Percentiles rank a stretch among this genome's conserved stretches.
phyloP scores from a whole-genome alignment of 345 rosid species.

The Linum tenue region DNA sequence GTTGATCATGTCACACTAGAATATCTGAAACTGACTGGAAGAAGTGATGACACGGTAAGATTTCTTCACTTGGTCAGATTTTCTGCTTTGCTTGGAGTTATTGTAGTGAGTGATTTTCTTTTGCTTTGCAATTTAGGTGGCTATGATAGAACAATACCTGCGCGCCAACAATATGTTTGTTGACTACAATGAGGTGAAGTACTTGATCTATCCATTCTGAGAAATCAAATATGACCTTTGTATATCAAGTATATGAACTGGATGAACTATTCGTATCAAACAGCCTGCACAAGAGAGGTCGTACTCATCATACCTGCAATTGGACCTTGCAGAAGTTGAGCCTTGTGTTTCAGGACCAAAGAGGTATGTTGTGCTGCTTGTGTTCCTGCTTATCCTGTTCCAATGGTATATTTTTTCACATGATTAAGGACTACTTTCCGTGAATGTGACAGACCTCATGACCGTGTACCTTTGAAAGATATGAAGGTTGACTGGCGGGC shows the following conservation, averaged over 20 bases:
- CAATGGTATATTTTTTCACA: not conserved
- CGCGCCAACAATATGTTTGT: constrained; percentile 4
- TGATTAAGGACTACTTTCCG: not conserved
- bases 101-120: not conserved
- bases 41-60: constrained; percentile 25
- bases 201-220: not conserved
- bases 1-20: constrained; percentile 28
- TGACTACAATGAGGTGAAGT: constrained; percentile 2
- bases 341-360: constrained; percentile 8
- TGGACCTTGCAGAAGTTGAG: constrained; percentile 6
- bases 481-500: constrained; percentile 4
- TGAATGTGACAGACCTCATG: constrained; percentile 2
- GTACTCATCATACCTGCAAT: constrained; percentile 2
- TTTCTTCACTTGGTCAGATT: not conserved
- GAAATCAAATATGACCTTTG: not conserved
- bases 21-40: constrained; percentile 24
- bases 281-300: constrained; percentile 1
- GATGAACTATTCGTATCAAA: not conserved
- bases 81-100: not conserved
- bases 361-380: not conserved
- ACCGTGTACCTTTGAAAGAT: constrained; percentile 2
- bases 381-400: not conserved
- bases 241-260: not conserved
- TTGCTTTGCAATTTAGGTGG: not conserved
- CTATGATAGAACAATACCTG: constrained; percentile 5